Evolutionary conservation across 2,329 filamentous ascomycete genomes (phyloP).

Genomic region (Leptographium flavum): DNA sequence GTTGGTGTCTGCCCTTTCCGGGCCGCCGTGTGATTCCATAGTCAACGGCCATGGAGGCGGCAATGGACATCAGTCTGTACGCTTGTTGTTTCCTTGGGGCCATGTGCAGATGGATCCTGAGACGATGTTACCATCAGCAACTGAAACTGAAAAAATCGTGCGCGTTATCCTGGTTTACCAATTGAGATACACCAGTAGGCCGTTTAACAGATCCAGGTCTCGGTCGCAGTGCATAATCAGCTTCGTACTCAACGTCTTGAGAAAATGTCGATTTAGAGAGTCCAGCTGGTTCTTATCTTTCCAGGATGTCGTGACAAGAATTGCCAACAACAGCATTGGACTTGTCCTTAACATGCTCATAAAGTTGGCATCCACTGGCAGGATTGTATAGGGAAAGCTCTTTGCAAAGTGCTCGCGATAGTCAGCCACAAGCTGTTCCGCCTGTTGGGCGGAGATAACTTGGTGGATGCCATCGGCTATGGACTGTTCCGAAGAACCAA

Average conservation of each 20-base stretch:
- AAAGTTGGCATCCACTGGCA: not conserved
- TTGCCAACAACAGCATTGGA: not conserved
- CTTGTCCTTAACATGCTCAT: not conserved
- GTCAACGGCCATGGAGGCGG: slow-evolving; percentile 1
- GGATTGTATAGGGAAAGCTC: not conserved
- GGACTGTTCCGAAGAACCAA: not conserved
- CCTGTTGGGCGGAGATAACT: not conserved
- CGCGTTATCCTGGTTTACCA: not conserved
- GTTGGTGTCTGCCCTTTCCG: slow-evolving; percentile 1
- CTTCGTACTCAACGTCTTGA: not conserved
- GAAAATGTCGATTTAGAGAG: not conserved
- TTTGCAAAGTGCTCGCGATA: not conserved
- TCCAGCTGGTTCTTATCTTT: not conserved
- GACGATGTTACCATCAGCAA: not conserved
- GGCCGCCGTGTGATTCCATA: slow-evolving; percentile 4
- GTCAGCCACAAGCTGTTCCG: not conserved
- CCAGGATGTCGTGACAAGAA: slow-evolving; percentile 1
- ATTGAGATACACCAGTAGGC: slow-evolving; percentile 2
- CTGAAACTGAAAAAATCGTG: not conserved
- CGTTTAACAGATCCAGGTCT: slow-evolving; percentile 1
- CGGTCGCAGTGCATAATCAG: not conserved
- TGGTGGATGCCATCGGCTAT: not conserved
- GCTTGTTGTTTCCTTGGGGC: not conserved
- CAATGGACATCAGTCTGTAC: slow-evolving; percentile 3
- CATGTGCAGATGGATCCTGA: slow-evolving; percentile 2